A percentile compares a stretch with the other conserved stretches of the same genome.
Evolutionary conservation across 768 basidiomycete species (phyloP).

Genomic region (Gelatoporia subvermispora): DNA sequence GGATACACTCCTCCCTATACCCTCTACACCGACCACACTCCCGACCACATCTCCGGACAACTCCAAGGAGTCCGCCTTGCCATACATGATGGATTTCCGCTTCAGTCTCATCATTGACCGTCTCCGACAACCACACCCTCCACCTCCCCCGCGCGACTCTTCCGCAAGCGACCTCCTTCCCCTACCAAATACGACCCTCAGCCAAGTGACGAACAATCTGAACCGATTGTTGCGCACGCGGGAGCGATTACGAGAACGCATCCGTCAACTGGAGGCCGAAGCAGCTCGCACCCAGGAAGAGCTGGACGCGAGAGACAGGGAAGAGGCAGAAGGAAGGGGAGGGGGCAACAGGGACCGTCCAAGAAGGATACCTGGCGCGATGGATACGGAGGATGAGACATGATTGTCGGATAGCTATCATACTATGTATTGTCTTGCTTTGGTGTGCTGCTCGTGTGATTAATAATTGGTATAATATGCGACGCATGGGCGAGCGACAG

Average conservation of each 20-base stretch:
- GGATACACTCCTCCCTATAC: slow-evolving; percentile 34
- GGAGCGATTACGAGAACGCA: slow-evolving; percentile 35
- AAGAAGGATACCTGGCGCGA: slow-evolving; percentile 22
- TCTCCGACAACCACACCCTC: slow-evolving; percentile 49
- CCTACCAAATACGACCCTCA: slow-evolving; percentile 40
- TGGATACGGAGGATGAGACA: slow-evolving; percentile 16
- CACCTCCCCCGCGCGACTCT: slow-evolving; percentile 15
- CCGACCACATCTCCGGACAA: slow-evolving; percentile 1
- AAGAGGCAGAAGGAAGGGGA: slow-evolving; percentile 31
- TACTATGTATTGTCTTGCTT: slow-evolving; percentile 2
- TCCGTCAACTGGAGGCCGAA: slow-evolving; percentile 17
- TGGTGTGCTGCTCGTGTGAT: background rate
- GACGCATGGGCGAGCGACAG: background rate
- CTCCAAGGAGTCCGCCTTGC: slow-evolving; percentile 21
- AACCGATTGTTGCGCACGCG: slow-evolving; percentile 46
- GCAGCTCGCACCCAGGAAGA: background rate
- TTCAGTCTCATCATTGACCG: slow-evolving; percentile 49
- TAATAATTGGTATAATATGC: slow-evolving; percentile 1
- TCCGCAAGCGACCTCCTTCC: slow-evolving; percentile 13
- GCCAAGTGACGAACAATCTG: slow-evolving; percentile 38
- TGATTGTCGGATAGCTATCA: slow-evolving; percentile 5
- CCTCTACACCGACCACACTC: slow-evolving; percentile 23
- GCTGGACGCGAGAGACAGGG: slow-evolving; percentile 18
- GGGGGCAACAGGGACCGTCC: slow-evolving; percentile 6
- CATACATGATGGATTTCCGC: slow-evolving; percentile 62